These are phyloP conservation scores for Thamnidium elegans DNA, from an alignment of 192 early-diverging fungal genomes.

Conservation along the genomic window DNA sequence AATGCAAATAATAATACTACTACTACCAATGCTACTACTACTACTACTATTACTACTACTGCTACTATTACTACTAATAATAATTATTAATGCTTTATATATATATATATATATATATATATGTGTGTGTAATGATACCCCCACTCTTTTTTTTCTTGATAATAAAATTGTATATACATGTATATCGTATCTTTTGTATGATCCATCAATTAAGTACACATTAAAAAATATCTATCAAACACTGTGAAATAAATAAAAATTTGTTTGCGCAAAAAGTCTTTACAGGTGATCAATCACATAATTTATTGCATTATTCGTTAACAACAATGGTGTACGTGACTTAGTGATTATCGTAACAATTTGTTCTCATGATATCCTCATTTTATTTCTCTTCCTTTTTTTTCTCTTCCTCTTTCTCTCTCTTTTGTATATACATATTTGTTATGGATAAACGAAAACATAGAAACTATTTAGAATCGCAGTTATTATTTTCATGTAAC, in stretches of 20 bases:
- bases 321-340: neutral
- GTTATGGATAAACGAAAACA: conserved; percentile 2
- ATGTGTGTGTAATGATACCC: neutral
- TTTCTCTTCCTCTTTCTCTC: neutral
- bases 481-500: neutral
- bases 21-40: neutral
- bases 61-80: neutral
- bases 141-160: neutral
- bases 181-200: neutral
- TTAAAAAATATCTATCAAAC: too few species aligned
- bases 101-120: neutral
- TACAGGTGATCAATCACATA: too few species aligned
- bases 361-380: neutral
- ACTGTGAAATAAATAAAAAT: too few species aligned
- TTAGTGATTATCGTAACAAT: neutral
- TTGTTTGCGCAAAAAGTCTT: too few species aligned
- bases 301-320: neutral
- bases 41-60: neutral
- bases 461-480: conserved; percentile 4
- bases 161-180: neutral
- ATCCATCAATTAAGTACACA: too few species aligned
- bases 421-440: neutral
- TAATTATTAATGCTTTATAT: neutral
- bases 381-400: neutral
- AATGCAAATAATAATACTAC: conserved; percentile 5